phyloP scores from a whole-genome alignment of 2,329 filamentous ascomycete species.

The Microcyclosporella mali region DNA sequence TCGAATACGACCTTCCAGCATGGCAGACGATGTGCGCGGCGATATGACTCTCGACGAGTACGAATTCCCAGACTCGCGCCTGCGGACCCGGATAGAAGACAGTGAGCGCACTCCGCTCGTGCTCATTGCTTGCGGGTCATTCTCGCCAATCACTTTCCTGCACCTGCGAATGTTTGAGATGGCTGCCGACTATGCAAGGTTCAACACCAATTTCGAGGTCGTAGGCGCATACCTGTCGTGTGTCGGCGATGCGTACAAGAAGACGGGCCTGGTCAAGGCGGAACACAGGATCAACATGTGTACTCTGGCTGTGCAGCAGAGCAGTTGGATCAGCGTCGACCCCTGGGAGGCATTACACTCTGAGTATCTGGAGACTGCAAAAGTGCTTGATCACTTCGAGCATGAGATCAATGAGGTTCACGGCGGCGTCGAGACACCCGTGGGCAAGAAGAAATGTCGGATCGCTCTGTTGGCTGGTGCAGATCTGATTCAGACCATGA shows the following conservation, averaged over 20 bases:
- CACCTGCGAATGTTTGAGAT: conserved; percentile 86
- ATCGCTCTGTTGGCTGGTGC: conserved; percentile 75
- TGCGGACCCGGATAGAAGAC: conserved; percentile 52
- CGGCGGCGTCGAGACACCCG: conserved; percentile 63
- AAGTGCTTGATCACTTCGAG: conserved; percentile 85
- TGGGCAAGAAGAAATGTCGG: conserved; percentile 63
- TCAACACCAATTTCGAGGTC: conserved; percentile 73
- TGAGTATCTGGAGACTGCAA: conserved; percentile 80
- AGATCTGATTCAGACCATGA: conserved; percentile 48
- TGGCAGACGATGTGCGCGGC: conserved; percentile 22
- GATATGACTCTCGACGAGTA: conserved; percentile 45
- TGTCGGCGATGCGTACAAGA: conserved; percentile 72
- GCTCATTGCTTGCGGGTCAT: conserved; percentile 61
- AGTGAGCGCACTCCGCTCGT: conserved; percentile 56
- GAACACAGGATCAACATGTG: conserved; percentile 80
- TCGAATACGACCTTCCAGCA: conserved; percentile 8
- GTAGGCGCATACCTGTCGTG: conserved; percentile 79
- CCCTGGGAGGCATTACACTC: conserved; percentile 82
- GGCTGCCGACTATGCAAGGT: conserved; percentile 71
- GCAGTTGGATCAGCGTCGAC: conserved; percentile 76
- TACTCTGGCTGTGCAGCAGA: conserved; percentile 68
- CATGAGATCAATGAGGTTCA: conserved; percentile 77
- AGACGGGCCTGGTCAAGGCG: conserved; percentile 68
- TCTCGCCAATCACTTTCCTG: conserved; percentile 48
- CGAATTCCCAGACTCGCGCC: conserved; percentile 55